phyloP scores from a whole-genome alignment of 345 rosid genomes.

The Syzygium aqueum region DNA sequence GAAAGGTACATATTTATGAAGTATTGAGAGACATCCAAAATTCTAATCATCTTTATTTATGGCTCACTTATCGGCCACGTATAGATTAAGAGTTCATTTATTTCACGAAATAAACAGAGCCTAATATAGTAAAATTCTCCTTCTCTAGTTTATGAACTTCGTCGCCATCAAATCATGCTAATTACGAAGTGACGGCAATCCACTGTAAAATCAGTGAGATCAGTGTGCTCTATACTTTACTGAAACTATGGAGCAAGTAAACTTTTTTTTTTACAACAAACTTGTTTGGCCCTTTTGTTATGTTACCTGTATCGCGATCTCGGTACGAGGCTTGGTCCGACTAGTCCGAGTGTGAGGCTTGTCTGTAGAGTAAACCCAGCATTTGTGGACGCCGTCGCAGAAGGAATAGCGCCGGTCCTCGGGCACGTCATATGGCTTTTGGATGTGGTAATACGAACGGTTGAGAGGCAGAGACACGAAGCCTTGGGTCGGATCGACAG shows the following conservation, averaged over 20 bases:
- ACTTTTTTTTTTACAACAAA: too few species aligned
- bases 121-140: too few species aligned
- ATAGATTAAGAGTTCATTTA: too few species aligned
- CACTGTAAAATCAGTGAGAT: not conserved
- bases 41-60: too few species aligned
- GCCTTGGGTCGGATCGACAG: slow-evolving; percentile 1
- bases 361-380: slow-evolving; percentile 16
- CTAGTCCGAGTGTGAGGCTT: slow-evolving; percentile 11
- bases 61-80: too few species aligned
- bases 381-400: slow-evolving; percentile 5
- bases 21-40: too few species aligned
- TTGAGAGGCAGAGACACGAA: slow-evolving; percentile 4
- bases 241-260: not conserved
- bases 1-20: too few species aligned
- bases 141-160: too few species aligned
- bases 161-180: not conserved
- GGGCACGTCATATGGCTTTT: slow-evolving; percentile 12
- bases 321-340: slow-evolving; percentile 10
- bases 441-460: slow-evolving; percentile 4
- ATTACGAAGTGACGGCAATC: not conserved
- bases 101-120: too few species aligned
- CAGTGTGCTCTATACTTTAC: not conserved
- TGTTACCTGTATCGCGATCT: slow-evolving; percentile 14
- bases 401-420: slow-evolving; percentile 4
- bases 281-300: not conserved